Base-by-base conservation (phyloP, 2,329 filamentous ascomycete species). In the Thermoascus crustaceus region DNA sequence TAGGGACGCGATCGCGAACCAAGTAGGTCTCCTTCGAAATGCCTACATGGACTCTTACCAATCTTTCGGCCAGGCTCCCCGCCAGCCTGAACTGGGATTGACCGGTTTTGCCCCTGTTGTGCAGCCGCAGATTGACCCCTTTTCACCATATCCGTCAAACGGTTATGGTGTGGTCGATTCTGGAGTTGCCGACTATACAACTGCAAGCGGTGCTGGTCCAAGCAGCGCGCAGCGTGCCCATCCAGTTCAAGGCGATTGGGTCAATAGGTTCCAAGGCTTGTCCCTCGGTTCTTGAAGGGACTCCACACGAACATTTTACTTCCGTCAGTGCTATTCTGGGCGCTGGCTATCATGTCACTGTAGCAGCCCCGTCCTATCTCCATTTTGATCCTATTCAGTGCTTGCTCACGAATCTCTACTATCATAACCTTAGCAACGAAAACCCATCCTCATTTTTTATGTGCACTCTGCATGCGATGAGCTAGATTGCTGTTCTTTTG, bases 191-290 rank as follows among this genome's bases (percentile, higher is more conserved):
- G 58, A 62, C 24, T 61, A 58, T 38, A 33, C 46, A 8, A 29
- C 31, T 29, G 47, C 38, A 35, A 48, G 40, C 37, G 49, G 33
- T 63, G 42, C 62, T 60, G 41, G 51, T 62, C 45, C 43, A 42
- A 58, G 35, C 45, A 55, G 45, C 20, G 46, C 41, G 24, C 53
- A 47, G 43, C 56, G 55, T 39, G 50, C 47, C 33, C 61, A 56
- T 40, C 56, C 47, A 30, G 48, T 47, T 16, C 60, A 50, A 10
- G 58, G 69, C 31, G 78, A 82, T 32, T 84, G 80, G 79, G 62
- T 71, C 17, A 64, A 66, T 35, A 61, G 71, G 4, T 85, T 85
- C 55, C 81, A 86, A 55, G 75, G 81, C 7, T 64, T 87, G 11
- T 87, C 82, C 2, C 71, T 87, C 43, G 82, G 82, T 52, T 74